Base-by-base conservation (phyloP, 371 early-diverging fungal genomes). In the Blakeslea trispora region DNA sequence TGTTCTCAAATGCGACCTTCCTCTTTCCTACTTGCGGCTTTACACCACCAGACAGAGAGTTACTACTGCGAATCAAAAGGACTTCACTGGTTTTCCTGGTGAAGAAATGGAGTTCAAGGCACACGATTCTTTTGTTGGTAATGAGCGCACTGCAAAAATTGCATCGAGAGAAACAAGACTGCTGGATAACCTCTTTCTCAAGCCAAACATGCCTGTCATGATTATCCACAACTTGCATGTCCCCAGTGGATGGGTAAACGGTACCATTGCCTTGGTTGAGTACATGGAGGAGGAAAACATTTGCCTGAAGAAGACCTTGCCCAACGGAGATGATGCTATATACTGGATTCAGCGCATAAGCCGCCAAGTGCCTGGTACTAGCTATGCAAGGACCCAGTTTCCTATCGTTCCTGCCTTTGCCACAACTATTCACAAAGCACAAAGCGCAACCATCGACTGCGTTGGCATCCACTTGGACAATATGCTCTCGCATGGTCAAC, bases 221-320 rank as follows among this genome's bases (percentile, higher is more conserved):
- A 7, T 28, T 7, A 13, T 53, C 19, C 44, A 43, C 4, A 53
- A 53, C 28, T 34, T 53, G 44, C 28, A 48, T 47, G 32, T 55
- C 10, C 2, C 28, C 40, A n/a, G 14, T 13, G 55, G 47, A 6
- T 55, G 42, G 55, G 24, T 40, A 1, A 48, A 55, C 6, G 55
- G 47, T 1, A 47, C 41, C 21, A 40, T 55, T 3, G 55, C 41
- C 7, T 2, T 13, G 4, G 21, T 48, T 1, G 23, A 39, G 1
- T 40, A 40, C 18, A 41, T 41, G 2, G 55, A 47, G 6, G 55
- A 55, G 10, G 48, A 55, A 47, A 47, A 18, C 18, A 55, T 55
- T 11, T 45, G 24, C n/a, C 24, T 45, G 10, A 55, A 18, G 24
- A 55, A 47, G 23, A 45, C 28, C 3, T 7, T 28, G 28, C 28